phyloP scores from a whole-genome alignment of 2,329 filamentous ascomycete genomes.

The Elsinoe ampelina region DNA sequence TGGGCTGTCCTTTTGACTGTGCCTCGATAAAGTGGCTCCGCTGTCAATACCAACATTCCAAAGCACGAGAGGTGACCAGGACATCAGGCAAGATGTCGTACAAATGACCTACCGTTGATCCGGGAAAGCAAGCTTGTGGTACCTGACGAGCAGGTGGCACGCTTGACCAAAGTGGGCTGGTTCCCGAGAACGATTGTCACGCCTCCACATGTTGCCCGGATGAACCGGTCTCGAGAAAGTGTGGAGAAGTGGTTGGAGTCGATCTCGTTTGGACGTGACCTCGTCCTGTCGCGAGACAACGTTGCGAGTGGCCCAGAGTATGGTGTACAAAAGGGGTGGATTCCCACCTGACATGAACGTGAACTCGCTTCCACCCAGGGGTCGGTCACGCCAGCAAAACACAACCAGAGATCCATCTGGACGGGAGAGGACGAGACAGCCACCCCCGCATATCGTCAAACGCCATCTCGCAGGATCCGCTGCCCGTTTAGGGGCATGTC shows the following conservation, averaged over 20 bases:
- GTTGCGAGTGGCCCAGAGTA: too few species aligned
- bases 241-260: not conserved
- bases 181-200: not conserved
- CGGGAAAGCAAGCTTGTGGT: not conserved
- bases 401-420: not conserved
- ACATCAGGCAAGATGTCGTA: too few species aligned
- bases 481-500: not conserved
- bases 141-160: not conserved
- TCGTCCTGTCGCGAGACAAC: not conserved
- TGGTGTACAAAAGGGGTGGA: too few species aligned
- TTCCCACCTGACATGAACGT: too few species aligned
- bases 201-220: not conserved
- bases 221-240: not conserved
- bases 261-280: not conserved
- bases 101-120: not conserved
- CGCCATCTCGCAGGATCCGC: not conserved
- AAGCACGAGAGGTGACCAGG: too few species aligned
- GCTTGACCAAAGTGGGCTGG: not conserved
- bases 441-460: not conserved
- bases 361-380: too few species aligned
- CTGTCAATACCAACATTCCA: too few species aligned
- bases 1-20: too few species aligned
- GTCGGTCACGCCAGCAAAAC: too few species aligned
- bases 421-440: not conserved
- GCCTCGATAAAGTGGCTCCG: too few species aligned